A percentile compares a stretch with the other conserved stretches of the same genome.
Evolutionary conservation across 2,329 filamentous ascomycete species (phyloP).

Genomic region (Xylaria sp.): DNA sequence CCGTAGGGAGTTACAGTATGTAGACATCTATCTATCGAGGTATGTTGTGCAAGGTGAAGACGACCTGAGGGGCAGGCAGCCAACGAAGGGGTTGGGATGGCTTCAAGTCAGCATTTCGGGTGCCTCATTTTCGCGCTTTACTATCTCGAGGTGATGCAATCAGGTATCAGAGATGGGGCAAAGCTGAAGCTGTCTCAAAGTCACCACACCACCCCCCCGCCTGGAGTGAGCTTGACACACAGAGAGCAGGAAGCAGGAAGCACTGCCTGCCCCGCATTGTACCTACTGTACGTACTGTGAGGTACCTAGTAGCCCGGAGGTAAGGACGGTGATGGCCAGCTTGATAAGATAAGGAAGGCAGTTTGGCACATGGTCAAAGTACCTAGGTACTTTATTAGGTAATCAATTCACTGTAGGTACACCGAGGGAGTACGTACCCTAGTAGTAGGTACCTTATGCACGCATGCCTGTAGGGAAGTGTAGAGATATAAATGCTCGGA

Average conservation of each 20-base stretch:
- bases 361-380: too few relatives aligned
- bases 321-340: too few relatives aligned
- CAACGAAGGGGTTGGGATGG: slow-evolving; percentile 8
- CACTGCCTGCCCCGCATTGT: not conserved
- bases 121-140: not conserved
- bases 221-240: slow-evolving; percentile 8
- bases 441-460: too few relatives aligned
- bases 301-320: not conserved
- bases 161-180: not conserved
- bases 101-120: not conserved
- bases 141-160: slow-evolving; percentile 10
- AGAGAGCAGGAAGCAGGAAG: not conserved
- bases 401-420: not conserved
- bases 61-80: slow-evolving; percentile 17
- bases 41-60: not conserved
- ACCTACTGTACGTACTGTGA: not conserved
- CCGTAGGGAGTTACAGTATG: not conserved
- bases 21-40: not conserved
- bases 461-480: too few relatives aligned
- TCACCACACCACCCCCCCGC: too few relatives aligned
- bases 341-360: too few relatives aligned
- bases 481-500: slow-evolving; percentile 12
- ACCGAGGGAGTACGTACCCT: not conserved
- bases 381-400: too few relatives aligned
- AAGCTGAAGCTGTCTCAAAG: slow-evolving; percentile 19